Evolutionary conservation across 495 filamentous ascomycete genomes (phyloP), one percentile per base, ranked within the genome.

Genomic region (Staphylotrichum tortipilum): DNA sequence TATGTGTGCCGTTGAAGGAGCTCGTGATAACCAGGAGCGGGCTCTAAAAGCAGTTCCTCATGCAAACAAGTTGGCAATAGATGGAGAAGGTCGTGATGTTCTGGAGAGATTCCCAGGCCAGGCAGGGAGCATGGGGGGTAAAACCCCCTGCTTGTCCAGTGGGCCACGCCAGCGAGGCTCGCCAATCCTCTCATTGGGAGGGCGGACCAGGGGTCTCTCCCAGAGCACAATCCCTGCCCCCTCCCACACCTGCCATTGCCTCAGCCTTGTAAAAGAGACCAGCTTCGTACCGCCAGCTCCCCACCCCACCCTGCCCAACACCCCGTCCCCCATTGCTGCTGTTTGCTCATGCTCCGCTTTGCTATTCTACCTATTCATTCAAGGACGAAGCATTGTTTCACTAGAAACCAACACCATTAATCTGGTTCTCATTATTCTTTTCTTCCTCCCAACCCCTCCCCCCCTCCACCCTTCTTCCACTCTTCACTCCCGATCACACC

Each of bases 161-260:
- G 44, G 44, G 34, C 18, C 31, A 7, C 1, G 26, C 26, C 7
- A 21, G 34, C 44, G 38, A 47, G 44, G 44, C 44, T 47, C 23
- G 44, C 44, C 44, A 47, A 38, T 47, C 44, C 14, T 38, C n/a
- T 28, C 10, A n/a, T n/a, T n/a, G n/a, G n/a, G n/a, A n/a, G n/a
- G n/a, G n/a, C n/a, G 11, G 6, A 29, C 33, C 17, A 10, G 6
- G 14, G 5, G 8, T 10, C 17, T 4, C 17, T 11, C 18, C 7
- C 15, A 21, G 18, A 9, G 6, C 36, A 12, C 18, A 22, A 39
- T 7, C 36, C 14, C 7, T 18, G n/a, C n/a, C n/a, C n/a, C n/a
- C n/a, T n/a, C n/a, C n/a, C n/a, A n/a, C n/a, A n/a, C n/a, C n/a
- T n/a, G n/a, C 11, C 28, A 35, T 14, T 7, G 7, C n/a, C 33